Conservation (phyloP, 1,139 yeast genomes). For the Yamadazyma kanchanaburiensis region DNA sequence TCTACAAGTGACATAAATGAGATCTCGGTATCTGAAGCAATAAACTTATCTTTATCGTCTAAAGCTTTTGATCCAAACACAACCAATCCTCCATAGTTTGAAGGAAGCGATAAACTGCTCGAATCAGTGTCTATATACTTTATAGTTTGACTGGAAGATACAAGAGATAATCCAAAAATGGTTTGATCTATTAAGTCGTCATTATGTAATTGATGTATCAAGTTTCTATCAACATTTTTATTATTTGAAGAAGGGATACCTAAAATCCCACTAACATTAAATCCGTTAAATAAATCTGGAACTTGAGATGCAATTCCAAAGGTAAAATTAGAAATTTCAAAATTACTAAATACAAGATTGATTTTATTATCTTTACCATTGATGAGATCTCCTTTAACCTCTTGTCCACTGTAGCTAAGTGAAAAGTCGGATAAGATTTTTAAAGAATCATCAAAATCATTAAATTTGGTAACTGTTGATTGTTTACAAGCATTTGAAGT, state of each 20-base stretch:
- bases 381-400: constrained; percentile 47
- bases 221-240: constrained; percentile 15
- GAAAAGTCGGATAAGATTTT: constrained; percentile 26
- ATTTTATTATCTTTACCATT: constrained; percentile 18
- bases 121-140: constrained; percentile 9
- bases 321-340: constrained; percentile 36
- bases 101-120: constrained; percentile 10
- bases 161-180: constrained; percentile 21
- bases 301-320: constrained; percentile 55
- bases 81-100: constrained; percentile 24
- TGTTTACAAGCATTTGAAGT: constrained; percentile 40
- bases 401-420: constrained; percentile 54
- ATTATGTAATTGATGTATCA: constrained; percentile 19
- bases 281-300: constrained; percentile 51
- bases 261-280: constrained; percentile 57
- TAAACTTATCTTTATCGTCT: constrained; percentile 13
- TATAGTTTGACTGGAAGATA: constrained; percentile 15
- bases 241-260: constrained; percentile 50
- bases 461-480: constrained; percentile 16
- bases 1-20: constrained; percentile 37
- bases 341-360: constrained; percentile 26
- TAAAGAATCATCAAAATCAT: constrained; percentile 17
- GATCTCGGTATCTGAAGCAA: constrained; percentile 16
- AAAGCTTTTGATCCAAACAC: constrained; percentile 22
- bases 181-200: constrained; percentile 17